Evolutionary conservation across 1,284 basidiomycete genomes (phyloP), one percentile per base, ranked within the genome.

Genomic region (Inonotus obliquus): DNA sequence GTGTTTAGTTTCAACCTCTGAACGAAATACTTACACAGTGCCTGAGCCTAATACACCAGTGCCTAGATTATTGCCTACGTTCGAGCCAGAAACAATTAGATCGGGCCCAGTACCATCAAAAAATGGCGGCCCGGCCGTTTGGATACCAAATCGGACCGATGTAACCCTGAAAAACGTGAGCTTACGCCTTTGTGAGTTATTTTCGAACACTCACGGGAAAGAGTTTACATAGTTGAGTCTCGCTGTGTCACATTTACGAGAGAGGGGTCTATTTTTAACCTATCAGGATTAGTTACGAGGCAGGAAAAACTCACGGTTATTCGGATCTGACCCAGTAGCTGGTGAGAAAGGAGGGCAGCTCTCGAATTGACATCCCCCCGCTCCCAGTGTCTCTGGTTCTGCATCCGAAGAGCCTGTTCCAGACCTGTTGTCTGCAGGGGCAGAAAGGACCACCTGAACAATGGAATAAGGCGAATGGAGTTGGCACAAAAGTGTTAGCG

Each of bases 21-120:
- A 21, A 37, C 23, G 17, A 57, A 39, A 48, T 27, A 66, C 77
- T 66, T 74, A 82, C 79, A 81, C 76, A 21, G 80, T 81, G 14
- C 81, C 81, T 19, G 80, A 82, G 25, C 29, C 48, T 14, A 69
- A 63, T 4, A 68, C 64, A 1, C 76, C 77, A 19, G 78, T 69
- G 14, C 37, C 37, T 7, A 23, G 68, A 75, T 72, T 63, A 78
- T 77, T 77, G 55, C 81, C 80, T n/a, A 83, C 75, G 67, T 84
- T 83, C 0, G 77, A 76, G 0, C 81, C 82, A 64, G 76, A 76
- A 13, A 85, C 74, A 4, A 83, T 76, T 38, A 85, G 73, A 58
- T 83, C 81, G 0, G 82, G 82, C n/a, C 66, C 64, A 17, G 68
- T 65, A 9, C 74, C 73, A 32, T 56, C 55, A 64, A 81, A 79